These are phyloP conservation scores for Chalciporus pseudorubinellus DNA, from an alignment of 768 basidiomycete species.

Conservation along the genomic window DNA sequence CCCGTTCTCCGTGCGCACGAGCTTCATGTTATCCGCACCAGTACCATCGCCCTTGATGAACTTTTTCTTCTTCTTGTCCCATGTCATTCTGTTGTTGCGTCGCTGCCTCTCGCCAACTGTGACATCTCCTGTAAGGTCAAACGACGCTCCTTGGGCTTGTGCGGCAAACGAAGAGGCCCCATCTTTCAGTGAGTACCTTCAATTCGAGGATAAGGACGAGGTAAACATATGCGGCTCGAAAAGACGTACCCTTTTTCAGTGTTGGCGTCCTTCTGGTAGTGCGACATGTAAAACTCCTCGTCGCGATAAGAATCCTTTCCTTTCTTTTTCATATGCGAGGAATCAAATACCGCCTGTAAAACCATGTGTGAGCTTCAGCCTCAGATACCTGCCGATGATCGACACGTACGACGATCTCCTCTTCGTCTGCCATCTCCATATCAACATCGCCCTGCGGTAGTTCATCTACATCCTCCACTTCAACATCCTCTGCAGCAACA, in stretches of 20 bases:
- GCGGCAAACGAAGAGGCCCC: conserved; percentile 83
- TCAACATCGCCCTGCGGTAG: conserved; percentile 27
- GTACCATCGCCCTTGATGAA: conserved; percentile 82
- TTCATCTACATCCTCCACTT: conserved; percentile 34
- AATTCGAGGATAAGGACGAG: not conserved
- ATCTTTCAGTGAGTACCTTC: conserved; percentile 84
- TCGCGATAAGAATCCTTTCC: conserved; percentile 61
- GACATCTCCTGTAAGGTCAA: conserved; percentile 81
- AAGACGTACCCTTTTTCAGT: conserved; percentile 85
- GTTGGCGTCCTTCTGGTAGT: conserved; percentile 82
- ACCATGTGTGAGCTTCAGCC: conserved; percentile 1
- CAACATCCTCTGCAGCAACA: conserved; percentile 32
- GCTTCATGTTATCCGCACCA: conserved; percentile 91
- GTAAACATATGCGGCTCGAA: not conserved
- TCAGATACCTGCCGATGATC: not conserved
- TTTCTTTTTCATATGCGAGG: conserved; percentile 42
- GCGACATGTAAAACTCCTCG: conserved; percentile 86
- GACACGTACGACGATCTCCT: conserved; percentile 61
- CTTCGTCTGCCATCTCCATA: conserved; percentile 76
- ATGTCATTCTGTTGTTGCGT: conserved; percentile 58
- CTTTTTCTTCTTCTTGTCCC: conserved; percentile 97
- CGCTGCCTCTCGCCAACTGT: conserved; percentile 55
- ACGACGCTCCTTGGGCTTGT: conserved; percentile 75
- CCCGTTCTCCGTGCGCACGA: conserved; percentile 92
- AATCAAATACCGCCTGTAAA: conserved; percentile 64